phyloP scores from a whole-genome alignment of 2,329 filamentous ascomycete species.

The Ophioceras dolichostomum region DNA sequence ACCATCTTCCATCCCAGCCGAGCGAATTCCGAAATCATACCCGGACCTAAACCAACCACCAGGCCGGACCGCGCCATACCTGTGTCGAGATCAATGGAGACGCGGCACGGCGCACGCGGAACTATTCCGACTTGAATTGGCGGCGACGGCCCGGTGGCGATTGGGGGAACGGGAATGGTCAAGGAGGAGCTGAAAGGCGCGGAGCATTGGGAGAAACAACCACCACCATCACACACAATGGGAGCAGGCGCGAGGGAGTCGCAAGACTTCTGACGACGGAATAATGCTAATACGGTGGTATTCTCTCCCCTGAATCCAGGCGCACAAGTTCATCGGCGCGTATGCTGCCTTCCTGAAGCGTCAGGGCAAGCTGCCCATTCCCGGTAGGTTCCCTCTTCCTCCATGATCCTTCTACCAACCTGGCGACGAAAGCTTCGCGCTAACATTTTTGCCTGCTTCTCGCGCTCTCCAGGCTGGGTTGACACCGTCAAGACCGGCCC shows the following conservation, averaged over 20 bases:
- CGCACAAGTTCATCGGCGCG: conserved; percentile 79
- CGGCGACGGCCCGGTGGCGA: too few relatives aligned
- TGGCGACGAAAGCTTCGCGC: background rate
- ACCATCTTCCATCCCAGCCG: too few relatives aligned
- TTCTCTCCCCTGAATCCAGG: conserved; percentile 38
- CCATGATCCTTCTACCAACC: conserved; percentile 4
- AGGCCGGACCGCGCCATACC: too few relatives aligned
- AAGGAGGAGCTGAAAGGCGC: too few relatives aligned
- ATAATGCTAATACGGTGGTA: conserved; percentile 51
- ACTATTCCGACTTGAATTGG: too few relatives aligned
- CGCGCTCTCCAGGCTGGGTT: conserved; percentile 69
- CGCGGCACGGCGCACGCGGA: too few relatives aligned
- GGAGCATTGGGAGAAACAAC: too few relatives aligned
- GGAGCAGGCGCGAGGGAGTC: conserved; percentile 63
- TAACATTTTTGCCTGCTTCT: background rate
- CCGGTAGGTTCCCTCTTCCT: conserved; percentile 47
- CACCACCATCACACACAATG: conserved; percentile 18
- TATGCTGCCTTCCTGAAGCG: conserved; percentile 88
- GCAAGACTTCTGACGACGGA: conserved; percentile 64
- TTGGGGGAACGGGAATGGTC: too few relatives aligned
- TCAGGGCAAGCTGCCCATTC: conserved; percentile 84
- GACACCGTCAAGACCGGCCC: conserved; percentile 98
- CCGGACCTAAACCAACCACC: too few relatives aligned
- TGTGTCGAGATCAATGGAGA: too few relatives aligned
- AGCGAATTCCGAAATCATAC: too few relatives aligned